phyloP scores from a whole-genome alignment of 192 early-diverging fungal genomes.

The Funneliformis geosporum region DNA sequence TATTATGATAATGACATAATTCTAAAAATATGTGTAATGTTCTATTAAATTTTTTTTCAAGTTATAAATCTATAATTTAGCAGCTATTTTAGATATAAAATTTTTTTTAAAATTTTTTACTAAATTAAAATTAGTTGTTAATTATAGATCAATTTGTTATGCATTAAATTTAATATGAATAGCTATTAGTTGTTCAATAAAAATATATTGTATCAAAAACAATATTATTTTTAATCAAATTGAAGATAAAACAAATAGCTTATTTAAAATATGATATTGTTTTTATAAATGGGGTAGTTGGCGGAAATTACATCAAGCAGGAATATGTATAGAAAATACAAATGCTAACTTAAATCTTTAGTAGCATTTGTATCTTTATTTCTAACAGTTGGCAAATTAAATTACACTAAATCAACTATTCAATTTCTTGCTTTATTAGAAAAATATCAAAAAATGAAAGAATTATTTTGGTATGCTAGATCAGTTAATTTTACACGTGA shows the following conservation, averaged over 20 bases:
- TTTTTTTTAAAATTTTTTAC: too few relatives aligned
- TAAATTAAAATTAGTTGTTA: slow-evolving; percentile 2
- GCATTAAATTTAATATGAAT: too few relatives aligned
- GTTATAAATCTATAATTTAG: slow-evolving; percentile 11
- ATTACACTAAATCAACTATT: background rate
- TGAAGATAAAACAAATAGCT: too few relatives aligned
- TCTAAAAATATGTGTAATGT: slow-evolving; percentile 9
- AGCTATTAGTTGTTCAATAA: too few relatives aligned
- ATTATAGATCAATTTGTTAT: slow-evolving; percentile 11
- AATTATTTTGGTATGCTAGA: background rate
- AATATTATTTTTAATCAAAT: too few relatives aligned
- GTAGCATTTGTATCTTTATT: background rate
- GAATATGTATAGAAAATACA: too few relatives aligned
- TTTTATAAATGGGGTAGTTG: too few relatives aligned
- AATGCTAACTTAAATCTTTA: too few relatives aligned
- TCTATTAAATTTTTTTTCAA: background rate
- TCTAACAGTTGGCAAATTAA: background rate
- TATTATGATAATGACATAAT: slow-evolving; percentile 1
- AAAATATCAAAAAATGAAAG: background rate
- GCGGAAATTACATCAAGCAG: too few relatives aligned
- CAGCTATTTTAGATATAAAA: background rate
- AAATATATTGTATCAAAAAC: too few relatives aligned
- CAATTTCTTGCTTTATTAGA: slow-evolving; percentile 4
- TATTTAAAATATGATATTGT: too few relatives aligned
- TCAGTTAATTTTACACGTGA: background rate